phyloP scores from a whole-genome alignment of 805 yeast genomes.

The Candida nitratophila region DNA sequence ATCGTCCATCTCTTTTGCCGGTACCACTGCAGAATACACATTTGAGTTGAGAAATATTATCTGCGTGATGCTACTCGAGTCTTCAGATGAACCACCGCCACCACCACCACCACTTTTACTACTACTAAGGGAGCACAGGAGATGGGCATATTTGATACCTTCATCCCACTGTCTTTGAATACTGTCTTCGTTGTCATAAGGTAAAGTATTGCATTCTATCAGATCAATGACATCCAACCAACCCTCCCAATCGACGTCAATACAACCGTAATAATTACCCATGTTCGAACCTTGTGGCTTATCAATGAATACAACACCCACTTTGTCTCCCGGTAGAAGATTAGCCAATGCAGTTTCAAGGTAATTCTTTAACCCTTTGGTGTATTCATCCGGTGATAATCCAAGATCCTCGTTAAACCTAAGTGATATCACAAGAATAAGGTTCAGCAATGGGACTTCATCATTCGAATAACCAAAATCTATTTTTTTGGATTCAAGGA shows the following conservation, averaged over 20 bases:
- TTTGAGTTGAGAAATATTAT: neutral
- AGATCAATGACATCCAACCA: conserved; percentile 18
- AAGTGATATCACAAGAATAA: conserved; percentile 21
- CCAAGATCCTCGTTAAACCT: conserved; percentile 13
- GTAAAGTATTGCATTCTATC: conserved; percentile 11
- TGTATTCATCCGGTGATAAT: conserved; percentile 13
- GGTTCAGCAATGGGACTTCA: conserved; percentile 8
- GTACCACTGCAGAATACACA: neutral
- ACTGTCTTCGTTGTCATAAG: too few species aligned
- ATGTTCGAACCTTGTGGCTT: conserved; percentile 8
- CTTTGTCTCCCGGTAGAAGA: conserved; percentile 15
- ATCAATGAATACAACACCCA: conserved; percentile 24
- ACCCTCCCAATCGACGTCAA: conserved; percentile 20
- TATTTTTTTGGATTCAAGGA: neutral
- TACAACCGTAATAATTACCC: conserved; percentile 27
- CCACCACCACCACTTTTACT: too few species aligned
- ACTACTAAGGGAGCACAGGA: neutral
- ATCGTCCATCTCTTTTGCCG: neutral
- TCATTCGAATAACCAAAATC: too few species aligned
- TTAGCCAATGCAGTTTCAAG: conserved; percentile 6
- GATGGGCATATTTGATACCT: conserved; percentile 15
- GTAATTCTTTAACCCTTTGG: conserved; percentile 9
- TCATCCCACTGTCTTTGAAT: conserved; percentile 13
- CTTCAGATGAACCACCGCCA: too few species aligned
- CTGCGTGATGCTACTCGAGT: neutral